Base-by-base conservation (phyloP, 164 flowering plant genomes). In the Chimonanthus salicifolius region DNA sequence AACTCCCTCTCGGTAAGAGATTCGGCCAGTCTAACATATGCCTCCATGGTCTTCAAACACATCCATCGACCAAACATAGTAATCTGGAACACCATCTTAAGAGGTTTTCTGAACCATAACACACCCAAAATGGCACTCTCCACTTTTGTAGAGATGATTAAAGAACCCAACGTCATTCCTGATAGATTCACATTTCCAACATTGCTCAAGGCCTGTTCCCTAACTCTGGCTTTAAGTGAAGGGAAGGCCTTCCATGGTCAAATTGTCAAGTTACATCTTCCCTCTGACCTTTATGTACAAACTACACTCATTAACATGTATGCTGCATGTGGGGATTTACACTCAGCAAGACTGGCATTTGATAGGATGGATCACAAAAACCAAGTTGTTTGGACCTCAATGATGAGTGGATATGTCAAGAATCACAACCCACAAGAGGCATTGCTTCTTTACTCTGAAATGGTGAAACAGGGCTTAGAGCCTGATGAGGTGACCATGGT, bases 61-160 rank as follows among this genome's bases (percentile, higher is more conserved):
- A 71, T 76, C 50, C 47, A 64, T 50, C 51, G 49, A 7, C 84
- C 76, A 62, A 74, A 74, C 58, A 74, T 78, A 71, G 77, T 82
- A 62, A 67, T 68, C 58, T 78, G 81, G 81, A 80, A 82, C 74
- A 77, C 78, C 66, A 72, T 82, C 77, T 74, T 82, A 62, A 78
- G 73, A 62, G 76, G 47, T 33, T 20, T 67, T 68, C 7, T 70
- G 49, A 11, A 71, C 62, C 47, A n/a, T 62, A 47, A 70, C 18
- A 46, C n/a, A 49, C 44, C 50, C 51, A 50, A 47, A n/a, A 13
- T 71, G 68, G 64, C 76, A 49, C 15, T 70, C 79, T 74, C 67
- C 68, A 21, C 44, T 68, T 20, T 18, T 72, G 33, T 82, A 74
- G 63, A 74, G 33, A 44, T 69, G 60, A 64, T 80, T 73, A 72